Evolutionary conservation across 2,329 filamentous ascomycete genomes (phyloP), one percentile per base, ranked within the genome.

Genomic region (Monosporascus sp.): DNA sequence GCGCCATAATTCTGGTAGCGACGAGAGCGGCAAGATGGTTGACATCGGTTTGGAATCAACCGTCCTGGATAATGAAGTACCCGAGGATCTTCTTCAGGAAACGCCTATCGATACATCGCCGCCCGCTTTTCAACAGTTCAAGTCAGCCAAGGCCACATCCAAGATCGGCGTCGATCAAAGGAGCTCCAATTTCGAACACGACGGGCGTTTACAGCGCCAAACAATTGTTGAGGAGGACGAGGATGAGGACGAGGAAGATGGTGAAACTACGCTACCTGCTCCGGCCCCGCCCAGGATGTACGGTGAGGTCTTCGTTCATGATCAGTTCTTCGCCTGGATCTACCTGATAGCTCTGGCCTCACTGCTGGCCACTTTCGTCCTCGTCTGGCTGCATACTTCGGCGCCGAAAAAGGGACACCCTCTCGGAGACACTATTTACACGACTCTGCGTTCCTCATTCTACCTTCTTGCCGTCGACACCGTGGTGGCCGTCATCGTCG

Each of bases 381-480:
- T 99, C 16, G 88, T 96, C 24, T 95, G 89, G 77, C 79, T 99
- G 41, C 91, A 97, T 67, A 97, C 93, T 2, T 84, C 88, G 19
- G 76, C 86, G 1, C 87, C 88, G 5, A 75, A 75, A 51, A 78
- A 78, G 52, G 88, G 88, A 65, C 80, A 81, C 55, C 87, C 87
- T 1, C 81, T 95, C 53, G 93, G 92, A 16, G 94, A 99, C 70
- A 97, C 93, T 1, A 91, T 99, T 54, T 99, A 99, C 70, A 91
- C 88, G 16, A 91, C 90, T 5, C 74, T 99, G 37, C 87, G 89
- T 62, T 85, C 86, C 49, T 97, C 92, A 0, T 94, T 95, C 65
- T 87, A 94, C 65, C 86, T 97, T 60, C 84, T 99, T 43, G 89
- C 90, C 2, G 84, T 94, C 50, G 95, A 97, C 71, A 97, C 94